Evolutionary conservation across 768 basidiomycete genomes (phyloP), one percentile per base, ranked within the genome.

Genomic region (Russula compacta): DNA sequence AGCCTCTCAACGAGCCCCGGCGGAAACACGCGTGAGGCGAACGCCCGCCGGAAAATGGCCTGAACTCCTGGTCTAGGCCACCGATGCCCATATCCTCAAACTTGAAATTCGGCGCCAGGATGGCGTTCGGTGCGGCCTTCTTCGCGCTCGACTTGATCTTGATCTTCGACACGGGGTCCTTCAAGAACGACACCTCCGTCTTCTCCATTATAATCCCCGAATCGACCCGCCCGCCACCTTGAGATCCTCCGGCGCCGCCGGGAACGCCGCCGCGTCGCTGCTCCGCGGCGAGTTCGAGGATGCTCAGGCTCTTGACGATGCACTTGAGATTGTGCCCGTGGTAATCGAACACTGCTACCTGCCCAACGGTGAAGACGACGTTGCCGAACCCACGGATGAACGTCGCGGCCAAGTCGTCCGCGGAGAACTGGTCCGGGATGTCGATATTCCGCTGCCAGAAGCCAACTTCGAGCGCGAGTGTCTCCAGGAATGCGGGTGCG

Each of bases 71-170:
- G 72, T 99, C 97, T 38, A 99, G 78, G 69, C 97, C 97, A 69
- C 97, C 97, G 69, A 99, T 98, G 17, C 97, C 97, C 95, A 99
- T 98, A 72, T 99, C 97, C 69, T 95, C 91, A 64, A 99, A 99
- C 73, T 97, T 98, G 83, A 99, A 99, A 74, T 98, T 98, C 1
- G 97, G 93, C 0, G 93, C 86, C 10, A 99, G 81, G 67, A 99
- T 95, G 0, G 97, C 93, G 71, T 98, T 98, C 7, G 94, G 84
- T 6, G 93, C 86, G 0, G 91, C 84, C 92, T 89, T 91, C 73
- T 89, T 97, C 3, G 89, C 84, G 66, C 89, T 93, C 33, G 91
- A 86, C 75, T 94, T 98, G 69, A 99, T 78, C 75, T 89, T 95
- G 73, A 99, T 92, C 6, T 78, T 71, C 68, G 87, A 92, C 46